phyloP scores from a whole-genome alignment of 495 filamentous ascomycete genomes.

The Penicillium salamii region DNA sequence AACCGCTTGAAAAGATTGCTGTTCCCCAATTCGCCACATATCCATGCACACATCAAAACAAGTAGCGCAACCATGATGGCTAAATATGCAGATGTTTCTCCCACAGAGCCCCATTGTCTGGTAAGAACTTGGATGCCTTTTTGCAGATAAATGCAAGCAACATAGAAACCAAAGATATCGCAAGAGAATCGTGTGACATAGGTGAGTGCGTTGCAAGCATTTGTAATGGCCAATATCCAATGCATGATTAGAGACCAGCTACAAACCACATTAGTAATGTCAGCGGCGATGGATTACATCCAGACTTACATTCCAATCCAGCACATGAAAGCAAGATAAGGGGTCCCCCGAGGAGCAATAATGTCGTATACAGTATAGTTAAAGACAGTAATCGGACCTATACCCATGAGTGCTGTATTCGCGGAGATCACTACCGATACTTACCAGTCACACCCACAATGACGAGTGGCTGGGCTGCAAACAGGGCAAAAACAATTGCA shows the following conservation, averaged over 20 bases:
- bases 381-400: constrained; percentile 80
- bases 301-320: constrained; percentile 70
- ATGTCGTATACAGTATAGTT: constrained; percentile 89
- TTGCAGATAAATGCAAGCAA: constrained; percentile 81
- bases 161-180: constrained; percentile 87
- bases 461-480: constrained; percentile 75
- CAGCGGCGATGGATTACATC: background rate
- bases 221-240: constrained; percentile 74
- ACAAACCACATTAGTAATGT: constrained; percentile 2
- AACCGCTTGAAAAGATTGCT: constrained; percentile 68
- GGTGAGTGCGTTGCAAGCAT: constrained; percentile 73
- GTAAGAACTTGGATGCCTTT: constrained; percentile 80
- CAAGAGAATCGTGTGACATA: constrained; percentile 85
- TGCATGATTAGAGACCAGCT: constrained; percentile 80
- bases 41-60: constrained; percentile 68
- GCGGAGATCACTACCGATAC: constrained; percentile 7
- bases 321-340: constrained; percentile 80
- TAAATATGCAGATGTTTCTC: constrained; percentile 66
- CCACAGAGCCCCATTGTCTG: constrained; percentile 52
- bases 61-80: constrained; percentile 71
- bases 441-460: constrained; percentile 87
- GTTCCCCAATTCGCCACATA: constrained; percentile 65
- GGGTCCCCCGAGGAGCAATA: constrained; percentile 62
- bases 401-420: constrained; percentile 1
- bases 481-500: constrained; percentile 69